Evolutionary conservation across 345 rosid genomes (phyloP).

Genomic region (Linum trigynum): DNA sequence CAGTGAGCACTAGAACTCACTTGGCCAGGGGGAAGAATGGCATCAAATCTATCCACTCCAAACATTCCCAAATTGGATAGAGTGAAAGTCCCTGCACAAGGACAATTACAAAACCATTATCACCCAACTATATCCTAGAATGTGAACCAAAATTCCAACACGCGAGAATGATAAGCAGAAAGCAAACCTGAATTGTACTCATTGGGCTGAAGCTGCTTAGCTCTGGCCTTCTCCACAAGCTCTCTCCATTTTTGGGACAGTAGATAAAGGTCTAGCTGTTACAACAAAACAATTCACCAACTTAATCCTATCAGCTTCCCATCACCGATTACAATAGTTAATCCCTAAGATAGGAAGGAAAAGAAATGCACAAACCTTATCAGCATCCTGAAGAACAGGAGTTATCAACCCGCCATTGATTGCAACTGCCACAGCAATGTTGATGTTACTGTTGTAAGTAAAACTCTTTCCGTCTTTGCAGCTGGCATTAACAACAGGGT

Average conservation of each 20-base stretch:
- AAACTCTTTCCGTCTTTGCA: slow-evolving; percentile 87
- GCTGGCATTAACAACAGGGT: slow-evolving; percentile 81
- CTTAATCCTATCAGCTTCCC: slow-evolving; percentile 5
- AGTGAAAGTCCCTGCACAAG: slow-evolving; percentile 79
- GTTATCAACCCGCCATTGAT: slow-evolving; percentile 89
- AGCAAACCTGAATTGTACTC: slow-evolving; percentile 81
- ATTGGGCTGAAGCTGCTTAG: slow-evolving; percentile 86
- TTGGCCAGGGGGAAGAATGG: slow-evolving; percentile 96
- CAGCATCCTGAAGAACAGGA: slow-evolving; percentile 92
- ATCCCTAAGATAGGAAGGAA: background rate
- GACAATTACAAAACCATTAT: slow-evolving; percentile 1
- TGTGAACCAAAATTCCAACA: background rate
- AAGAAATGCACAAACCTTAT: slow-evolving; percentile 45
- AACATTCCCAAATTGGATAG: slow-evolving; percentile 92
- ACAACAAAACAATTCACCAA: slow-evolving; percentile 15
- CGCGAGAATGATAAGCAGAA: background rate
- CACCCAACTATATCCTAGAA: background rate
- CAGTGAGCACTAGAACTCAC: slow-evolving; percentile 23
- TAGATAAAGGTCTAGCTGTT: slow-evolving; percentile 76
- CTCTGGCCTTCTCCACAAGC: slow-evolving; percentile 77
- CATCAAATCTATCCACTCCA: slow-evolving; percentile 95
- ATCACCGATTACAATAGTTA: background rate
- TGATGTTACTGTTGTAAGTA: slow-evolving; percentile 54
- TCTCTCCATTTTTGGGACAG: slow-evolving; percentile 95
- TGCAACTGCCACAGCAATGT: slow-evolving; percentile 94